Evolutionary conservation across 148 eudicot species (phyloP).

Genomic region (Salicornia ramosissima): DNA sequence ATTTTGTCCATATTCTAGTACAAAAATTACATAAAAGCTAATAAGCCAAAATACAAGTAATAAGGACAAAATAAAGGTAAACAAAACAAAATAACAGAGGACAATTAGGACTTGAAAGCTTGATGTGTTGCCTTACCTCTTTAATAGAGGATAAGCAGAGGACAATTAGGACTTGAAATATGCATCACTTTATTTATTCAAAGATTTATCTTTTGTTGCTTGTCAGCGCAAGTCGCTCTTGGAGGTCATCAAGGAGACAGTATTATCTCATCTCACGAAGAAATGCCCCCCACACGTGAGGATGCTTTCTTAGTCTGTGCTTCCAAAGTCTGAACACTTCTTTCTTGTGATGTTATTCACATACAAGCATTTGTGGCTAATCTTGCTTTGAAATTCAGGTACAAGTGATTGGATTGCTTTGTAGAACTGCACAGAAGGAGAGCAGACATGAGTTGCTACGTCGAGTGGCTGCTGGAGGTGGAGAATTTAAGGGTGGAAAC

Average conservation of each 20-base stretch:
- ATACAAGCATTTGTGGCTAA: neutral
- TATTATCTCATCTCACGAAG: conserved; percentile 89
- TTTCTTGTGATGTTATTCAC: neutral
- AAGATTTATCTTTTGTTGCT: conserved; percentile 12
- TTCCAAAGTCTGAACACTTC: neutral
- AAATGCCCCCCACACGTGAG: conserved; percentile 98
- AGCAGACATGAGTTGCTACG: conserved; percentile 90
- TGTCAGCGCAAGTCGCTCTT: conserved; percentile 79
- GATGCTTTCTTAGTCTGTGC: conserved; percentile 19
- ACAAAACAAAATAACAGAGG: no score
- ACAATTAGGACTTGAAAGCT: no score
- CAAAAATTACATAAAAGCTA: no score
- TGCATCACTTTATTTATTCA: neutral
- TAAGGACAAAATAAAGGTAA: no score
- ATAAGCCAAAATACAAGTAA: no score
- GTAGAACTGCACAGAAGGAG: conserved; percentile 85
- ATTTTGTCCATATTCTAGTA: no score
- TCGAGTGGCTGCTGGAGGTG: conserved; percentile 94
- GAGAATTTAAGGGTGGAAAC: conserved; percentile 69
- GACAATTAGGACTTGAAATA: neutral
- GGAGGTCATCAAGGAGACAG: conserved; percentile 95
- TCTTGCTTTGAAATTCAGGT: conserved; percentile 37
- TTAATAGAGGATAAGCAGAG: neutral
- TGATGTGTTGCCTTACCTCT: neutral
- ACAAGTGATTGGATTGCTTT: conserved; percentile 91